A percentile compares a stretch with the other conserved stretches of the same genome.
Evolutionary conservation across 805 yeast genomes (phyloP).

Genomic region (Isabelozyma heimii): DNA sequence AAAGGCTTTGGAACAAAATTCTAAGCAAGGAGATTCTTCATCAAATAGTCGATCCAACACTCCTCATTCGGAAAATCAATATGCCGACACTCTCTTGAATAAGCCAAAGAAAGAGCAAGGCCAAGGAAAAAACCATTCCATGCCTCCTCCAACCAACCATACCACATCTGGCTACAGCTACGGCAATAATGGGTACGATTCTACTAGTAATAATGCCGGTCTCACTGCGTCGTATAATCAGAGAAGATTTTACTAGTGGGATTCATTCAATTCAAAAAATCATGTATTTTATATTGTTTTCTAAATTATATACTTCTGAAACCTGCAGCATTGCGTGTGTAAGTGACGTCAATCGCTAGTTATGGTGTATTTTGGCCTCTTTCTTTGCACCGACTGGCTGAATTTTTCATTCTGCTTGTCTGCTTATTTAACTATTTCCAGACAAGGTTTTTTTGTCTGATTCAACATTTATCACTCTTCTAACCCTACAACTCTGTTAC

Average conservation of each 20-base stretch:
- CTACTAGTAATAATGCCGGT: background rate
- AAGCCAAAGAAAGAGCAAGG: background rate
- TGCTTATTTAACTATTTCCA: too few relatives aligned
- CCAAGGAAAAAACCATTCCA: background rate
- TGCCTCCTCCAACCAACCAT: background rate
- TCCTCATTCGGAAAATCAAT: slow-evolving; percentile 4
- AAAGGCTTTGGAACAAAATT: slow-evolving; percentile 21
- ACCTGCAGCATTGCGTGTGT: background rate
- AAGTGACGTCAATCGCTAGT: too few relatives aligned
- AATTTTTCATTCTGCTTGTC: too few relatives aligned
- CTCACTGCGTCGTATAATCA: background rate
- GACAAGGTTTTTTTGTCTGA: too few relatives aligned
- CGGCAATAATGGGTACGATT: background rate
- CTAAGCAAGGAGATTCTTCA: slow-evolving; percentile 1
- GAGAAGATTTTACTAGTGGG: background rate
- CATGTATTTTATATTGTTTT: background rate
- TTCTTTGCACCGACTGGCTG: too few relatives aligned
- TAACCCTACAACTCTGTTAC: too few relatives aligned
- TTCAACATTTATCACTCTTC: too few relatives aligned
- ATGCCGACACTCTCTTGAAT: slow-evolving; percentile 6
- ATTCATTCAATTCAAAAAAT: background rate
- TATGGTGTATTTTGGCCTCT: too few relatives aligned
- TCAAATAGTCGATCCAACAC: background rate
- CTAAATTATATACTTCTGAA: background rate
- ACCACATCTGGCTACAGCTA: slow-evolving; percentile 1